These are phyloP conservation scores for Achlya hypogyna DNA, from an alignment of 352 stramenopile genomes.

Conservation along the genomic window DNA sequence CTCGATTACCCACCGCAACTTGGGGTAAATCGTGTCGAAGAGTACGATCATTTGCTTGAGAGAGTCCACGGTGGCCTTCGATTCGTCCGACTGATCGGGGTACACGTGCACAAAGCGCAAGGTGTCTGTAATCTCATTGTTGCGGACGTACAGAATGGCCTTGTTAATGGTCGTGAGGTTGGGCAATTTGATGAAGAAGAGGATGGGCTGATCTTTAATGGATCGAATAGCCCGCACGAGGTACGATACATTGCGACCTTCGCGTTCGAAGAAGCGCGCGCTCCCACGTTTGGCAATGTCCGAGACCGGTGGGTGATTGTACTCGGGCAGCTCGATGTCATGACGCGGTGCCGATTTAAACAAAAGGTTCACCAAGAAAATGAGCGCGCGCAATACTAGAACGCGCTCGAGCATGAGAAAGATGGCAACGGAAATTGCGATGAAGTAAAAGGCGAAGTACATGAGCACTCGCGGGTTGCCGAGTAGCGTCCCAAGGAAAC, in stretches of 20 bases:
- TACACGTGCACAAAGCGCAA: conserved; percentile 84
- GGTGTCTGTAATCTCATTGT: conserved; percentile 88
- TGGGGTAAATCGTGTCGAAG: conserved; percentile 88
- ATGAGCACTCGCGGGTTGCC: conserved; percentile 66
- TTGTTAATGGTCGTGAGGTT: conserved; percentile 88
- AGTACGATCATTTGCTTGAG: conserved; percentile 40
- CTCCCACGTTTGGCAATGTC: neutral
- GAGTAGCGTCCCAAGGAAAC: conserved; percentile 53
- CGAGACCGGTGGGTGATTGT: neutral
- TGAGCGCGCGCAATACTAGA: conserved; percentile 56
- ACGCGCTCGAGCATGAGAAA: conserved; percentile 79
- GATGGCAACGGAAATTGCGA: conserved; percentile 56
- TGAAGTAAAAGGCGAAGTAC: conserved; percentile 76
- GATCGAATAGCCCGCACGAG: conserved; percentile 23
- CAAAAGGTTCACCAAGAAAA: conserved; percentile 39
- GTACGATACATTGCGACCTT: neutral
- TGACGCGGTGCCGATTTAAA: neutral
- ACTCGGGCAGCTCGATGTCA: neutral
- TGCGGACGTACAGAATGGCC: conserved; percentile 87
- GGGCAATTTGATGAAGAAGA: conserved; percentile 87
- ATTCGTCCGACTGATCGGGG: conserved; percentile 21
- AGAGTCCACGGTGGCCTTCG: neutral
- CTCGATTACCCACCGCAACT: conserved; percentile 31
- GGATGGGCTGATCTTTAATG: conserved; percentile 69
- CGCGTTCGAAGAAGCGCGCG: neutral